These are phyloP conservation scores for Ceratocystis diversiconidia DNA, from an alignment of 2,329 filamentous ascomycete species.

Conservation along the genomic window DNA sequence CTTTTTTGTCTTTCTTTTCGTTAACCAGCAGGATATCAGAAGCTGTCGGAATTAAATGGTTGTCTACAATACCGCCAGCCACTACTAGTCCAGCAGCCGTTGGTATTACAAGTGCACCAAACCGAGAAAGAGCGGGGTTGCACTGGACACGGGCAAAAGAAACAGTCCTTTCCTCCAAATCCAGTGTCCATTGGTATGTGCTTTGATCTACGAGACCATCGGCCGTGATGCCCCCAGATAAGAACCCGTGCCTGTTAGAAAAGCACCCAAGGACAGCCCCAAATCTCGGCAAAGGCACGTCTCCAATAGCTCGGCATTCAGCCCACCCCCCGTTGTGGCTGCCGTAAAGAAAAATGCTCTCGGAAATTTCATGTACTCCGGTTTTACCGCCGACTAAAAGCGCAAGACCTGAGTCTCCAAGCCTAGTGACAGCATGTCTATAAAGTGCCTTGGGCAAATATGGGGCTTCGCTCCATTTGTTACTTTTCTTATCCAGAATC, in stretches of 20 bases:
- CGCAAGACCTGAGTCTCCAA: conserved; percentile 36
- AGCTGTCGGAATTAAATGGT: conserved; percentile 4
- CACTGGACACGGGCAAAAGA: not conserved
- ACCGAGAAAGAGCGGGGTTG: conserved; percentile 1
- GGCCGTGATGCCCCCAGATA: conserved; percentile 56
- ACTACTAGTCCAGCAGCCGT: conserved; percentile 26
- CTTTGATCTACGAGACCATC: conserved; percentile 49
- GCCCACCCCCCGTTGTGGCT: conserved; percentile 32
- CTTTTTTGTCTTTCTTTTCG: not conserved
- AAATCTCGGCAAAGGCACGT: conserved; percentile 23
- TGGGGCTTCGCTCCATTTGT: conserved; percentile 48
- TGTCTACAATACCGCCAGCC: conserved; percentile 9
- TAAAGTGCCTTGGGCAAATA: conserved; percentile 59
- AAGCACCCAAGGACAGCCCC: conserved; percentile 29
- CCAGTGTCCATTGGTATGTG: conserved; percentile 50
- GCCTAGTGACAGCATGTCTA: conserved; percentile 51
- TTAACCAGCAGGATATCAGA: conserved; percentile 12
- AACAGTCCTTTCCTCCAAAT: not conserved
- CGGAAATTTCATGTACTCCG: conserved; percentile 33
- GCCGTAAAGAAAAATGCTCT: conserved; percentile 40
- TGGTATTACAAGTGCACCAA: conserved; percentile 18
- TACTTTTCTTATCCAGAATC: conserved; percentile 43
- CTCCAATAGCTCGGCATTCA: conserved; percentile 28
- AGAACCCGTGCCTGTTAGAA: conserved; percentile 36
- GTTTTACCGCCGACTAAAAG: conserved; percentile 51